Evolutionary conservation across 306 rosid species (phyloP), one percentile per base, ranked within the genome.

Genomic region (Mimosa pudica): DNA sequence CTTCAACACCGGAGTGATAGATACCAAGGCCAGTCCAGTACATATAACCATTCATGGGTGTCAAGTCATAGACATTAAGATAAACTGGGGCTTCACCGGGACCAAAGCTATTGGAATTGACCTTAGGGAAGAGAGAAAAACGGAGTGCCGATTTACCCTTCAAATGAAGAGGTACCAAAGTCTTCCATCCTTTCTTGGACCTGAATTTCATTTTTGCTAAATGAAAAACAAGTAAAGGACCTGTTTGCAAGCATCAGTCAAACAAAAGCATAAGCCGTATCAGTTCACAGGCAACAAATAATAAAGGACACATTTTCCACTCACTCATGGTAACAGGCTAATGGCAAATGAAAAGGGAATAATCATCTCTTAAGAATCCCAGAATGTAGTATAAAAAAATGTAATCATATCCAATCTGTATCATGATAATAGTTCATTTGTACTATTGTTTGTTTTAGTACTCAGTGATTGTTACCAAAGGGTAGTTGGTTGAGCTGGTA

Each of bases 1-100:
- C 99, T 93, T 96, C 97, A 45, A 96, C 96, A 73, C 99, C 98
- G 73, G 99, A 96, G 86, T 96, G 98, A 82, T 89, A 96, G 83
- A 96, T 91, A 58, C 99, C 99, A 60, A 96, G 81, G 83, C 99
- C 99, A 42, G 94, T 97, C 99, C 99, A 96, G 77, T 93, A 86
- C 73, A 91, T 88, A 81, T 91, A 96, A 52, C 99, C 99, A 82
- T 96, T 96, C 94, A 88, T 86, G 72, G 98, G 96, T 41, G 99
- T 96, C 84, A 96, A 81, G 82, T 96, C 99, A 70, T 96, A 96
- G 58, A 96, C 98, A 80, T 96, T 96, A 42, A 96, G 91, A 90
- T 90, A 93, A 74, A 96, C 98, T 7, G 98, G 97, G 42, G 91
- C 77, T 84, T 76, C 89, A 54, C 93, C 89, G 0, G 91, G 91